These are phyloP conservation scores for Didymella lethalis DNA, from an alignment of 2,329 filamentous ascomycete species.

Conservation along the genomic window DNA sequence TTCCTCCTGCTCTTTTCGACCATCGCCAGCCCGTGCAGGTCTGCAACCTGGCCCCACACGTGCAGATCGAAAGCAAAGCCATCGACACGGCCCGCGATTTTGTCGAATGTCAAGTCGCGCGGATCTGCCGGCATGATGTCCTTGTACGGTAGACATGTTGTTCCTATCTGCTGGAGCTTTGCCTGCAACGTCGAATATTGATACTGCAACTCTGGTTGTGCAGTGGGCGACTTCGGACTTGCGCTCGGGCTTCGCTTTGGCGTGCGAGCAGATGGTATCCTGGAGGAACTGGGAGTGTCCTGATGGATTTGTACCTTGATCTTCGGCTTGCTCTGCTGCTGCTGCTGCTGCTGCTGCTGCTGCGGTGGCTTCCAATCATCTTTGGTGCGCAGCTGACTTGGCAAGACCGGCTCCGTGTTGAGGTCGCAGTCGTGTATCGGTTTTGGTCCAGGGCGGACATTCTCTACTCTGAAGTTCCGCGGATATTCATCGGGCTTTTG, in stretches of 20 bases:
- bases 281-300: slow-evolving; percentile 16
- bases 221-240: slow-evolving; percentile 29
- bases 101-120: slow-evolving; percentile 35
- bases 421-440: slow-evolving; percentile 19
- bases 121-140: slow-evolving; percentile 36
- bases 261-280: background rate
- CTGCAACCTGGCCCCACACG: slow-evolving; percentile 32
- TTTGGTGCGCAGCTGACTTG: slow-evolving; percentile 17
- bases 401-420: slow-evolving; percentile 18
- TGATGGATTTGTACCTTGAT: slow-evolving; percentile 39
- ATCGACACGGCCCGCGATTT: slow-evolving; percentile 33
- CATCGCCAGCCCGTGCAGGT: slow-evolving; percentile 27
- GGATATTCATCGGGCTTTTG: slow-evolving; percentile 12
- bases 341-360: background rate
- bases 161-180: slow-evolving; percentile 27
- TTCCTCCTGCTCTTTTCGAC: slow-evolving; percentile 26
- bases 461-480: slow-evolving; percentile 27
- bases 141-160: slow-evolving; percentile 26
- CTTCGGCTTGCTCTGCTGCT: slow-evolving; percentile 22
- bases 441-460: slow-evolving; percentile 24
- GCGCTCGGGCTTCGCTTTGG: slow-evolving; percentile 26
- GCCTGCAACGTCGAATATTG: slow-evolving; percentile 31
- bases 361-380: slow-evolving; percentile 8
- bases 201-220: slow-evolving; percentile 29
- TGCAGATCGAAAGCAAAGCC: slow-evolving; percentile 35